Base-by-base conservation (phyloP, 805 yeast species). In the Brettanomyces nanus region DNA sequence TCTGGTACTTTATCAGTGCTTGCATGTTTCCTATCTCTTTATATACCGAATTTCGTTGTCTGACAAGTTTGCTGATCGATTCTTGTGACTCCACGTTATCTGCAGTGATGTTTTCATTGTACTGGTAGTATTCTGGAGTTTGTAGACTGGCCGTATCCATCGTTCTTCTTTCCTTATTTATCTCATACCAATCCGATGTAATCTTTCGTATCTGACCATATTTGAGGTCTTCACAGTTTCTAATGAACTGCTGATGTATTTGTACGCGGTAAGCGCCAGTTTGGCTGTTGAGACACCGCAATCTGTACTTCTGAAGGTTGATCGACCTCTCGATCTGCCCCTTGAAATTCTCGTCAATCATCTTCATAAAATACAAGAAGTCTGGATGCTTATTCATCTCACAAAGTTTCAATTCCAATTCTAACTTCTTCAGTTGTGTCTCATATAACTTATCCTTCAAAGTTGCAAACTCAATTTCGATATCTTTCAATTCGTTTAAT, bases 361-460 rank as follows among this genome's bases (percentile, higher is more conserved):
- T 75, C 48, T 71, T 71, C 56, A 82, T 76, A 38, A 83, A 81
- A 34, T 74, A 70, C 28, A 84, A 71, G 38, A 90, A 69, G 49
- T 89, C 96, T 0, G 97, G 97, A 59, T 92, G 98, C 17, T 86
- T 74, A 10, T 96, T 96, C 45, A 80, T 81, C 25, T 80, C 63
- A 61, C 97, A 89, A 71, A 90, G 74, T 50, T 81, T 81, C 43
- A 90, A 64, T 57, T 92, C 98, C 32, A 82, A 80, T 47, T 85
- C 85, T 45, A 84, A 69, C 44, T 84, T 73, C 27, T 72, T 66
- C 52, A 89, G 63, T 56, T 85, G 89, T 54, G 87, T 95, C 43
- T 82, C 87, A 58, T 83, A 90, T 35, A 92, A 64, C 50, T 73
- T 72, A 57, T 92, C 97, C 45, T 96, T 75, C 39, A 90, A 66